Percentiles rank a stretch among this genome's conserved stretches.
Evolutionary conservation across 129 eudicot species (phyloP).

Genomic region (sunflower (Helianthus annuus)): DNA sequence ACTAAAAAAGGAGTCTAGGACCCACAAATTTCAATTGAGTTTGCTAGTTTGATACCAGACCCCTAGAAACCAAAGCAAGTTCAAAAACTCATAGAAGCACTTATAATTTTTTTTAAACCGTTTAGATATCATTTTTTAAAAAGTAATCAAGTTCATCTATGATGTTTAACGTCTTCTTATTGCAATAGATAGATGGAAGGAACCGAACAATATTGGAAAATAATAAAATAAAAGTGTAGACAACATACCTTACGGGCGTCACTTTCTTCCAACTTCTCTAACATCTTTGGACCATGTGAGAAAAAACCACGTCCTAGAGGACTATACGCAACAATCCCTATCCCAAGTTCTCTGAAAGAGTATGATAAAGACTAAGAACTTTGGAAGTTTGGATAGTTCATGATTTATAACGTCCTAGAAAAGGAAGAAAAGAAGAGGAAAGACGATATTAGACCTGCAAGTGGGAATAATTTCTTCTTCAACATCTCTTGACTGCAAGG

Average conservation of each 20-base stretch:
- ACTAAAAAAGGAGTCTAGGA: no score
- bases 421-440: background rate
- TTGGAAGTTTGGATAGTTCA: background rate
- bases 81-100: no score
- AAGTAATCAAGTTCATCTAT: no score
- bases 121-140: no score
- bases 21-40: no score
- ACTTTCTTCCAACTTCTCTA: conserved; percentile 34
- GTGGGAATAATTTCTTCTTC: conserved; percentile 67
- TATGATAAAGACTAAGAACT: conserved; percentile 14
- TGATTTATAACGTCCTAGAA: background rate
- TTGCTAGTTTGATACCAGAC: no score
- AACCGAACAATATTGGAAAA: no score
- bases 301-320: conserved; percentile 58
- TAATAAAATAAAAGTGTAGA: background rate
- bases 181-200: no score
- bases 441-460: conserved; percentile 48
- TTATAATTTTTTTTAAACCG: no score
- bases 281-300: conserved; percentile 45
- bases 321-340: conserved; percentile 61
- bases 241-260: conserved; percentile 49
- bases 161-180: no score
- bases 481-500: conserved; percentile 67
- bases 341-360: conserved; percentile 60
- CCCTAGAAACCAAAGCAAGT: no score